These are phyloP conservation scores for Glebionis coronaria DNA, from an alignment of 129 eudicot genomes.

Conservation along the genomic window DNA sequence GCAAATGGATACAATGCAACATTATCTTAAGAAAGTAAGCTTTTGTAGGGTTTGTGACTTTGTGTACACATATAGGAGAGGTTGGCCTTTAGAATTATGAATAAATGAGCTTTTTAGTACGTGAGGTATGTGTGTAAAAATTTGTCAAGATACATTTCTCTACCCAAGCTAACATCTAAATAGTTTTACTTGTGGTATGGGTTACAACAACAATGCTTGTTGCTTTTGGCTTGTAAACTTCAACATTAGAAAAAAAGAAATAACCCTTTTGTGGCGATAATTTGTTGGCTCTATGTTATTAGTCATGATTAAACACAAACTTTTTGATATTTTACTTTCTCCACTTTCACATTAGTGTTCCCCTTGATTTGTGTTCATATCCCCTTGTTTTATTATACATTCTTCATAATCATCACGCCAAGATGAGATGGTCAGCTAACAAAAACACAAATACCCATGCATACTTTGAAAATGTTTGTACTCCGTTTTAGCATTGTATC, in stretches of 20 bases:
- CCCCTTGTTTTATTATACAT: constrained; percentile 9
- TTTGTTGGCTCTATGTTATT: constrained; percentile 39
- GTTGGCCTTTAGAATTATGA: too few species aligned
- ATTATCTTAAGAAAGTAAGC: too few species aligned
- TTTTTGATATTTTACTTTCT: constrained; percentile 18
- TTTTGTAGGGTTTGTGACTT: too few species aligned
- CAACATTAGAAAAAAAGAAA: background rate
- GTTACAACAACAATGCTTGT: background rate
- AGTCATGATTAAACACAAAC: constrained; percentile 32
- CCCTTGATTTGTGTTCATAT: constrained; percentile 7
- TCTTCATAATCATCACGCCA: constrained; percentile 3
- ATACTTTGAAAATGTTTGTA: too few species aligned
- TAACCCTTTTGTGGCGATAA: constrained; percentile 10
- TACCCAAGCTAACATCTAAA: background rate
- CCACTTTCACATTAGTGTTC: constrained; percentile 18
- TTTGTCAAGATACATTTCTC: background rate
- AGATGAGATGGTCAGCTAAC: background rate
- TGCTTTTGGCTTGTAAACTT: constrained; percentile 7
- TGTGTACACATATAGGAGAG: too few species aligned
- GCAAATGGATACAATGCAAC: background rate
- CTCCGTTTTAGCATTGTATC: too few species aligned
- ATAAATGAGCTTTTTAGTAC: too few species aligned
- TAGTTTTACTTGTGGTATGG: background rate
- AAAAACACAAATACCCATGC: background rate
- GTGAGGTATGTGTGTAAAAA: too few species aligned